Evolutionary conservation across 768 basidiomycete genomes (phyloP).

Genomic region (Podaxis pistillaris): DNA sequence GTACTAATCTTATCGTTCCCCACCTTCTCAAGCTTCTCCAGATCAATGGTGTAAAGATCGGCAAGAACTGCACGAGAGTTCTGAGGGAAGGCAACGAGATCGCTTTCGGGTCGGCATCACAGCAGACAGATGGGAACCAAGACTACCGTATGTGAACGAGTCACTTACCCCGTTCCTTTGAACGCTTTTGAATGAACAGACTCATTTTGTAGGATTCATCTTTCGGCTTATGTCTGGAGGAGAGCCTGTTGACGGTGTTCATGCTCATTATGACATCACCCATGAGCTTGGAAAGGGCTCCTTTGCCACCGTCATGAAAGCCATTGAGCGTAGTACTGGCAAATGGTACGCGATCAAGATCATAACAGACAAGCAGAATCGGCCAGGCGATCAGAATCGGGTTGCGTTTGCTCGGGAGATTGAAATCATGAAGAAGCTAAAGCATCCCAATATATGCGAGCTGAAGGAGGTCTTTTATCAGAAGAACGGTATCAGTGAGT

Average conservation of each 20-base stretch:
- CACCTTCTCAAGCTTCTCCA: conserved; percentile 23
- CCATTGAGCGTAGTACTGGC: conserved; percentile 68
- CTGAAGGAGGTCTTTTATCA: conserved; percentile 77
- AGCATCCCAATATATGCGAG: conserved; percentile 82
- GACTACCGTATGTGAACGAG: conserved; percentile 64
- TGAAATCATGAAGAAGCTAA: conserved; percentile 69
- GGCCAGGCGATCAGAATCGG: conserved; percentile 28
- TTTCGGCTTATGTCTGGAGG: conserved; percentile 63
- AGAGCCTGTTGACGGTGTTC: conserved; percentile 49
- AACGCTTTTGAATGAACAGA: neutral
- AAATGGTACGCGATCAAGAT: conserved; percentile 86
- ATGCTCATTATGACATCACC: conserved; percentile 64
- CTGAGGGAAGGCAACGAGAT: conserved; percentile 84
- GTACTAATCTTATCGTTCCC: neutral
- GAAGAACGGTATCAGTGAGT: conserved; percentile 55
- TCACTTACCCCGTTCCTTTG: neutral
- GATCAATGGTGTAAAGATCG: conserved; percentile 71
- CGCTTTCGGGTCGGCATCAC: conserved; percentile 66
- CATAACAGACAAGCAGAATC: conserved; percentile 51
- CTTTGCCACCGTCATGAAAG: conserved; percentile 89
- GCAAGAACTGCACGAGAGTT: conserved; percentile 50
- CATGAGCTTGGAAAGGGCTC: conserved; percentile 84
- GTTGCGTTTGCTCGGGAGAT: conserved; percentile 67
- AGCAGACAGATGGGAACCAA: conserved; percentile 46
- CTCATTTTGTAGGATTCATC: conserved; percentile 53